Evolutionary conservation across 225 moss, liverwort and hornwort species (phyloP).

Genomic region (Marchantia paleacea): DNA sequence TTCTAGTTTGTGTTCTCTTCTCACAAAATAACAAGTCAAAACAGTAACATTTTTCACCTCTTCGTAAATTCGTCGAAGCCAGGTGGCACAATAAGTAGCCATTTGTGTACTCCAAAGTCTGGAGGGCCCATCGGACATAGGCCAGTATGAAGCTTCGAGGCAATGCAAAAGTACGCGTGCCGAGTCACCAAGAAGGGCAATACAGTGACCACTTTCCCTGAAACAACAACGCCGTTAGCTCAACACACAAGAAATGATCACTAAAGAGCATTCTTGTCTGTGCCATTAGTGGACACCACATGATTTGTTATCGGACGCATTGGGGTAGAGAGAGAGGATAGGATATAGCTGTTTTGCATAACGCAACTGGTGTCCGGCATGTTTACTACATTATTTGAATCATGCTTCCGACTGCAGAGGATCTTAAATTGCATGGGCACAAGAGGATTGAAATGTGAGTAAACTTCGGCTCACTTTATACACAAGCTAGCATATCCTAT

Average conservation of each 20-base stretch:
- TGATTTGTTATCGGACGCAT: neutral
- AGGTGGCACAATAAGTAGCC: conserved; percentile 70
- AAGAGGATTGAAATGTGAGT: neutral
- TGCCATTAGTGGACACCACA: neutral
- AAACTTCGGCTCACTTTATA: neutral
- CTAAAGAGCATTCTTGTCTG: neutral
- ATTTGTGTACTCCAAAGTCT: conserved; percentile 40
- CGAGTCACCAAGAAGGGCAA: conserved; percentile 87
- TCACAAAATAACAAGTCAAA: neutral
- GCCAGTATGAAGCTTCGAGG: conserved; percentile 62
- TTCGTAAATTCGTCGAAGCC: conserved; percentile 92
- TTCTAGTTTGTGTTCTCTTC: neutral
- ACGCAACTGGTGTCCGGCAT: neutral
- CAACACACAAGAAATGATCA: neutral
- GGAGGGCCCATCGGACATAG: conserved; percentile 32
- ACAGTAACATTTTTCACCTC: conserved; percentile 47
- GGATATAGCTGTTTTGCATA: neutral
- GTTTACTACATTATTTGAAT: neutral
- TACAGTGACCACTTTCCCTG: conserved; percentile 89
- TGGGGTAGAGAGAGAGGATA: neutral
- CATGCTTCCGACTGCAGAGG: neutral
- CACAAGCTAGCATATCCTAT: neutral
- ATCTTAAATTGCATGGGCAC: neutral
- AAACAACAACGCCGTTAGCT: conserved; percentile 2
- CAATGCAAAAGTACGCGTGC: conserved; percentile 69